These are phyloP conservation scores for Clavispora carvajalis DNA, from an alignment of 805 yeast species.

Conservation along the genomic window DNA sequence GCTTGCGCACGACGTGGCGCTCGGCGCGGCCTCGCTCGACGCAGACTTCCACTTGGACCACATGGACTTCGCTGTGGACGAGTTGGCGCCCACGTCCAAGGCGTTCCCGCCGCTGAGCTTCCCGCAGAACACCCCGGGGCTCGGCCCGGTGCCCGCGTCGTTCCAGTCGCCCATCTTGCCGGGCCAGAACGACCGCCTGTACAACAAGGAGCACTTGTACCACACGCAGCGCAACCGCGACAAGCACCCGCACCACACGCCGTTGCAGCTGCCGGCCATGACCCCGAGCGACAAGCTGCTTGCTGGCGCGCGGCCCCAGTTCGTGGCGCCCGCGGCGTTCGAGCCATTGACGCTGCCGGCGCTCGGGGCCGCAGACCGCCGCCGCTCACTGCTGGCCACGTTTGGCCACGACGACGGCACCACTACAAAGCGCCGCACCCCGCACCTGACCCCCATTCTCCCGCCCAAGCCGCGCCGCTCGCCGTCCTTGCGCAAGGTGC, in stretches of 20 bases:
- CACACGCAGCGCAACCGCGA: slow-evolving; percentile 25
- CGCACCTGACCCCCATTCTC: slow-evolving; percentile 40
- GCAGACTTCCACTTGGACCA: slow-evolving; percentile 7
- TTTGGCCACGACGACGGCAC: slow-evolving; percentile 26
- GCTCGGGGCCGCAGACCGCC: slow-evolving; percentile 39
- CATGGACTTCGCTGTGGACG: slow-evolving; percentile 12
- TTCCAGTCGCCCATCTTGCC: slow-evolving; percentile 35
- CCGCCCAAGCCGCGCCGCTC: slow-evolving; percentile 30
- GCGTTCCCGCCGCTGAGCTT: slow-evolving; percentile 16
- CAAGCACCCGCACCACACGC: slow-evolving; percentile 12
- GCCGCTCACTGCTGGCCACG: slow-evolving; percentile 31
- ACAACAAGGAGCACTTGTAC: slow-evolving; percentile 36
- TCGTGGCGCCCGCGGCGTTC: slow-evolving; percentile 20
- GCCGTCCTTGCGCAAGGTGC: slow-evolving; percentile 23
- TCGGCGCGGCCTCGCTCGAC: not conserved
- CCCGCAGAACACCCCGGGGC: slow-evolving; percentile 15
- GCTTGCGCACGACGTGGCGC: not conserved
- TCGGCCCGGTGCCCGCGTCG: slow-evolving; percentile 6
- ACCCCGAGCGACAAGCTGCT: slow-evolving; percentile 50
- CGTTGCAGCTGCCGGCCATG: slow-evolving; percentile 47
- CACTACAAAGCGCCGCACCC: slow-evolving; percentile 35
- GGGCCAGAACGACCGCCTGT: slow-evolving; percentile 37
- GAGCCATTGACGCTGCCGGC: slow-evolving; percentile 68
- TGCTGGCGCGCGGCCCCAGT: slow-evolving; percentile 14
- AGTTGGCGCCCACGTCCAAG: slow-evolving; percentile 10